Base-by-base conservation (phyloP, 176 grass and related monocot species). In the Ananas comosus region DNA sequence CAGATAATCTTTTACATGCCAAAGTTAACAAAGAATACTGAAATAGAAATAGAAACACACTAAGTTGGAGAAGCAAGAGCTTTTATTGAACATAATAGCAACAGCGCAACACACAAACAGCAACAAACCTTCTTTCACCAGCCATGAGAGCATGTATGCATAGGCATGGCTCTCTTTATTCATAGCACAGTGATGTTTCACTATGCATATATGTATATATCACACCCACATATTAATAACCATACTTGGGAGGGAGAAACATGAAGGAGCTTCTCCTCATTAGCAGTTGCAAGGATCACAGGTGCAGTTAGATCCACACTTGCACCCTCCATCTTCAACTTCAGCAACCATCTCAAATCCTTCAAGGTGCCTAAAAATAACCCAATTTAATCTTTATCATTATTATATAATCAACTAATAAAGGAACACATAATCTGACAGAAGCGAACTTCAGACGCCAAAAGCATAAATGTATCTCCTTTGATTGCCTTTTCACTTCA, bases 281-380 rank as follows among this genome's bases (percentile, higher is more conserved):
- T 51, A 49, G 64, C 78, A 80, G 2, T 49, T 56, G 19, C 78
- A 80, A 7, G 78, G 69, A 51, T 25, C 33, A 64, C 80, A 83
- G 51, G 4, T 59, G 80, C 80, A 77, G 63, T 33, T 72, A 10
- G 68, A 48, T 14, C 74, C 80, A 2, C 80, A 83, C 58, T 73
- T 83, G 74, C 80, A 83, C 1, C 22, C 74, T 21, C 42, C 73
- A 17, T 76, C 58, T 4, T 72, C 52, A 2, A 3, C 10, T 19
- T 70, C 59, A 12, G 51, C 24, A 10, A 16, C 68, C 80, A 58
- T 72, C 59, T 83, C 74, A 22, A 63, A 61, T 42, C 68, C 80
- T 77, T 29, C 80, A 48, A 77, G 58, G 51, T 83, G 33, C 64
- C 80, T 83, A 13, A 42, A 67, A 50, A 17, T 25, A 10, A 66